These are phyloP conservation scores for Polytolypa hystricis DNA, from an alignment of 2,329 filamentous ascomycete species.

Conservation along the genomic window DNA sequence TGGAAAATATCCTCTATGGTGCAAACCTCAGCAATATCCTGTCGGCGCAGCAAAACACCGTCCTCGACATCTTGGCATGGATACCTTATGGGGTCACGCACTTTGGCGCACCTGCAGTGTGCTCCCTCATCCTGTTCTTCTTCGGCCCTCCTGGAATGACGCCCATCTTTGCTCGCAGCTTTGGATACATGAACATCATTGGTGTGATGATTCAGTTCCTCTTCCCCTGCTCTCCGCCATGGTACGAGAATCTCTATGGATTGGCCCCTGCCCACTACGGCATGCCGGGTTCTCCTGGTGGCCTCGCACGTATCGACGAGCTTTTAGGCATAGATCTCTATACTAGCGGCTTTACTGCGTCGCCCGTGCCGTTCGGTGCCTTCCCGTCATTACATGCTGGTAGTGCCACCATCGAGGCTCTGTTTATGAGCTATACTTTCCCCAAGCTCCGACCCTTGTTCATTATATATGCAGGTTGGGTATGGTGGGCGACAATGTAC, in stretches of 20 bases:
- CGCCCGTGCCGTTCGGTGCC: constrained; percentile 84
- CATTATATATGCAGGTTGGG: constrained; percentile 76
- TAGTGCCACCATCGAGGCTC: constrained; percentile 75
- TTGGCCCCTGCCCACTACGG: constrained; percentile 85
- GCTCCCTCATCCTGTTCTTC: constrained; percentile 69
- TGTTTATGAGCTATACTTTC: constrained; percentile 91
- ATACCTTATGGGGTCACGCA: constrained; percentile 86
- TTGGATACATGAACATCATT: constrained; percentile 84
- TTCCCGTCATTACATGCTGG: constrained; percentile 90
- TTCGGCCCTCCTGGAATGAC: constrained; percentile 78
- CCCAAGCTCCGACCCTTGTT: constrained; percentile 71
- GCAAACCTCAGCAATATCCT: constrained; percentile 94
- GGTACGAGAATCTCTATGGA: constrained; percentile 92
- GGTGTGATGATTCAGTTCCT: constrained; percentile 80
- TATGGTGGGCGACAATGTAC: constrained; percentile 99
- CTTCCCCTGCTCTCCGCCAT: constrained; percentile 89
- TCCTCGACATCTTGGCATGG: constrained; percentile 84
- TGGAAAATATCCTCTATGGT: constrained; percentile 94
- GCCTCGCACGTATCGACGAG: constrained; percentile 76
- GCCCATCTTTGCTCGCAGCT: constrained; percentile 73
- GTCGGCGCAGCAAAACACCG: constrained; percentile 72
- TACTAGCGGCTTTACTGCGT: constrained; percentile 81
- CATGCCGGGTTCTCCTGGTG: constrained; percentile 80
- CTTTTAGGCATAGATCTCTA: constrained; percentile 89
- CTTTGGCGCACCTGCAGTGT: constrained; percentile 74